Base-by-base conservation (phyloP, 768 basidiomycete species). In the Auricularia sp. region DNA sequence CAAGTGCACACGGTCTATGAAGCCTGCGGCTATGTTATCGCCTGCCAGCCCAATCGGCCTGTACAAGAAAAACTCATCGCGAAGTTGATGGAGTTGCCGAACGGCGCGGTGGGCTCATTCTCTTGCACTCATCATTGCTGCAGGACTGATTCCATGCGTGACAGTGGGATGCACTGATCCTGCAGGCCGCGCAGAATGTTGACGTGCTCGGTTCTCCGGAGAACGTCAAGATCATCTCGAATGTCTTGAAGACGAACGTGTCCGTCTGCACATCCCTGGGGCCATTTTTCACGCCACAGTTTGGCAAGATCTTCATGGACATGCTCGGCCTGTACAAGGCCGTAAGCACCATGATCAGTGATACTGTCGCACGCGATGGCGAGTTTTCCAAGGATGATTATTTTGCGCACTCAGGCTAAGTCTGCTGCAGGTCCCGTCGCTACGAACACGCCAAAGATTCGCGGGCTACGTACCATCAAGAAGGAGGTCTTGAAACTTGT, bases 1-100 rank as follows among this genome's bases (percentile, higher is more conserved):
- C 80, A 74, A 71, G 78, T 79, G 14, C 80, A 82, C 68, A 81
- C 80, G 1, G 81, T 81, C 74, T 82, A 81, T 72, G 81, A 82
- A 68, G 81, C 81, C 35, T 76, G 80, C 42, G 81, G 81, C 0
- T 77, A 81, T 71, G 81, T 82, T 80, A 79, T 82, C 63, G 75
- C 78, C 14, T 78, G 80, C 21, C 81, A 82, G 68, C 80, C 80
- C 29, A 80, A 82, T 72, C 78, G 78, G 69, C 75, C 80, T 2
- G 76, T 75, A 18, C 81, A 81, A 68, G 81, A 81, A 69, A 70
- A 74, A 47, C 71, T 82, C 61, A 79, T 82, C 64, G 75, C 77
- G 24, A 80, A 80, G 69, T 68, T 82, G 63, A 82, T 82, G 81
- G 77, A 78, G 64, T 70, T 79, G 67, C 80, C 81, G 1, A 82